Evolutionary conservation across 345 rosid species (phyloP), one percentile per base, ranked within the genome.

Genomic region (Sapria himalayana): DNA sequence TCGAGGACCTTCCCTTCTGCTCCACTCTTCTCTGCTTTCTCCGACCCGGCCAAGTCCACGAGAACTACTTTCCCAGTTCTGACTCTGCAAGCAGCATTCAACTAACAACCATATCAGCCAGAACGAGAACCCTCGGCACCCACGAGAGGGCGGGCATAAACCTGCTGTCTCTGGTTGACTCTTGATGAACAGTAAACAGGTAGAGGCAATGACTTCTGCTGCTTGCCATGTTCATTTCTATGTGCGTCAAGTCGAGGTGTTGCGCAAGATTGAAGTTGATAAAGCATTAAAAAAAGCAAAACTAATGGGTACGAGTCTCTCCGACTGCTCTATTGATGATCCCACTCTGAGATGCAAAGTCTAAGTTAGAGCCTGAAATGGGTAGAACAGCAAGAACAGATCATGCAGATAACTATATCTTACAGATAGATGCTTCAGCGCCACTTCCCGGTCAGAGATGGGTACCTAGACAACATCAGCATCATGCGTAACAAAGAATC

Each of bases 1-100:
- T 85, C 94, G 45, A 85, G 79, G 63, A 73, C 62, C 67, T 50
- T 78, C 51, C 96, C 94, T 67, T 78, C 96, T 54, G 94, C 92
- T 60, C 96, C 93, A 11, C 84, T 85, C 61, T 85, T 85, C 57
- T 85, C 96, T 15, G 69, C 82, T 57, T 85, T 85, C 67, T 85
- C 92, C 11, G 96, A 81, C 53, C 96, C 96, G 11, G 92, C 92
- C 58, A 78, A 66, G 74, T 85, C 93, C 50, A 75, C 84, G 41
- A 81, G 86, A 46, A 81, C 51, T 29, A 85, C 53, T 51, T 81
- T 81, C 36, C 92, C 86, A 43, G 52, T 57, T 71, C 63, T 75
- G 27, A 43, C 51, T 58, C 84, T 75, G 66, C 21, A 37, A 27
- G 52, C 29, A 64, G 24, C 25, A n/a, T n/a, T n/a, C n/a, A n/a